These are phyloP conservation scores for Camellia sinensis DNA, from an alignment of 148 eudicot species.

Conservation along the genomic window DNA sequence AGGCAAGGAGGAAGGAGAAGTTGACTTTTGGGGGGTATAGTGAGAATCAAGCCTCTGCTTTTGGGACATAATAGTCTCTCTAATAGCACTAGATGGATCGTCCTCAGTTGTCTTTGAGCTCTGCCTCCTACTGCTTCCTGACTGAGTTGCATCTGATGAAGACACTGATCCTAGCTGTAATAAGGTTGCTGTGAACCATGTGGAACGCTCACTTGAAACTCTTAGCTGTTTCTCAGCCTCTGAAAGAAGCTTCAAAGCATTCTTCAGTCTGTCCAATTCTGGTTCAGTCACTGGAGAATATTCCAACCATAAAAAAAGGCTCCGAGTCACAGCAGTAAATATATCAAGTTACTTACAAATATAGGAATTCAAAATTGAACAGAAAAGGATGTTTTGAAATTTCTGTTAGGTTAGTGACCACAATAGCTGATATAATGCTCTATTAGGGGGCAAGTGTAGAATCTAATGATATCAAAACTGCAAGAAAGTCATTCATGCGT, in stretches of 20 bases:
- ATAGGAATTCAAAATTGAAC: neutral
- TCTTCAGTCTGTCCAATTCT: constrained; percentile 81
- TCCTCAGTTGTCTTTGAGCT: constrained; percentile 80
- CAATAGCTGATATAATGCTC: neutral
- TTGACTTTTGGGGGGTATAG: constrained; percentile 32
- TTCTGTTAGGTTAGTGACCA: neutral
- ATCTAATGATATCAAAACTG: neutral
- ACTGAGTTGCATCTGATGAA: constrained; percentile 72
- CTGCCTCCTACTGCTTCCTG: constrained; percentile 82
- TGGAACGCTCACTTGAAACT: constrained; percentile 88
- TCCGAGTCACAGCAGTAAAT: neutral
- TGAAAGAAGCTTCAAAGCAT: constrained; percentile 89
- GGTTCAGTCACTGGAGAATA: constrained; percentile 64
- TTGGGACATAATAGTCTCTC: constrained; percentile 44
- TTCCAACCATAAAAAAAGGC: constrained; percentile 15
- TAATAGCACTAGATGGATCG: constrained; percentile 57
- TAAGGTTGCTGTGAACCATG: constrained; percentile 98
- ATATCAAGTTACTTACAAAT: neutral
- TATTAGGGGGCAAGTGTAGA: neutral
- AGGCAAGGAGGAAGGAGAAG: constrained; percentile 43
- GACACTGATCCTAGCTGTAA: constrained; percentile 84
- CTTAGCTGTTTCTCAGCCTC: constrained; percentile 96
- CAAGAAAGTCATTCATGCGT: neutral
- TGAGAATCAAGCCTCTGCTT: constrained; percentile 43
- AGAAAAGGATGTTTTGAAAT: neutral